Percentiles rank a stretch among this genome's conserved stretches.
These are phyloP conservation scores for Brassica cretica DNA, from an alignment of 345 rosid species.

Conservation along the genomic window DNA sequence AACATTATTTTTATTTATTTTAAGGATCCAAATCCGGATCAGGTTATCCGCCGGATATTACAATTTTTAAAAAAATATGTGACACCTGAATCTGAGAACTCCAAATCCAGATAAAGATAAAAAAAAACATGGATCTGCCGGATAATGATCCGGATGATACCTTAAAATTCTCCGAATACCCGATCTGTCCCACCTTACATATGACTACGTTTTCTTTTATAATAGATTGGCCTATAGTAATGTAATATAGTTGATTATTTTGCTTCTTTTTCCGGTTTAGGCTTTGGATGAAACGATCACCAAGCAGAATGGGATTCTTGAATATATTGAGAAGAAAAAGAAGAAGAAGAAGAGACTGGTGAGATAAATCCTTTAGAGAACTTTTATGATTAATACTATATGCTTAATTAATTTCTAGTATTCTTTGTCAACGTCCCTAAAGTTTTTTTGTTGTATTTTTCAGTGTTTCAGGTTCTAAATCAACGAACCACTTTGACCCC, in stretches of 20 bases:
- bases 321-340: constrained; percentile 50
- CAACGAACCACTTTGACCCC: neutral
- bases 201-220: too few species aligned
- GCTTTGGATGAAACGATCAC: constrained; percentile 49
- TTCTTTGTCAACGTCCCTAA: constrained; percentile 5
- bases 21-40: too few species aligned
- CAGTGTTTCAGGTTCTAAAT: constrained; percentile 36
- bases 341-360: constrained; percentile 42
- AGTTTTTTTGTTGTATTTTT: neutral
- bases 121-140: too few species aligned
- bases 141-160: too few species aligned
- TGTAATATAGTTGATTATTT: neutral
- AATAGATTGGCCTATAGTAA: too few species aligned
- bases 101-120: too few species aligned
- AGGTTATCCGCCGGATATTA: too few species aligned
- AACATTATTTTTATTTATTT: too few species aligned
- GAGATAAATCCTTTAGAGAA: constrained; percentile 21
- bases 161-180: too few species aligned
- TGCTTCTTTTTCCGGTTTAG: constrained; percentile 34
- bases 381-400: neutral
- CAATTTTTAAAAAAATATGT: too few species aligned
- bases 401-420: neutral
- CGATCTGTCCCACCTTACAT: too few species aligned
- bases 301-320: constrained; percentile 47
- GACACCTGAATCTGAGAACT: too few species aligned